Base-by-base conservation (phyloP, 768 basidiomycete species). In the Lactarius deliciosus region DNA sequence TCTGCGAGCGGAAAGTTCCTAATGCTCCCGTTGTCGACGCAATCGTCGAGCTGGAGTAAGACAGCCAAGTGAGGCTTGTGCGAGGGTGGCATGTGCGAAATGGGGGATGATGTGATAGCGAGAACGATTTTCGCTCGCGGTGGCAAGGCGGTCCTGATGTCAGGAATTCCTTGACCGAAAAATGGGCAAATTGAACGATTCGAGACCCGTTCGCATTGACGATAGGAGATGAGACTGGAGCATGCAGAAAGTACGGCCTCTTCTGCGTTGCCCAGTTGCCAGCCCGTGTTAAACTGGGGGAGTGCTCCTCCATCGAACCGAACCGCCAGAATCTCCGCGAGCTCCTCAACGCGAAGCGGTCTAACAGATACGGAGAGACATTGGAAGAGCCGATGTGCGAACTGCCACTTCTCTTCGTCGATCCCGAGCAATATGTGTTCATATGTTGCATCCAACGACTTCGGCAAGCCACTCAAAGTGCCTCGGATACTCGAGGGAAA, bases 71-170 rank as follows among this genome's bases (percentile, higher is more conserved):
- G 38, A 40, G 15, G 38, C 38, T 40, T 10, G 38, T 40, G 38
- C 38, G 5, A 40, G 15, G 13, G 13, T 45, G 15, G 59, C 10
- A n/a, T 47, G 43, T 4, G 59, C 43, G 3, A 20, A 30, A 7
- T 13, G 10, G 9, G 32, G 18, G 5, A 43, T 28, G 20, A 32
- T 47, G 28, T 60, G 28, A n/a, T 60, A 47, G 18, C n/a, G 20
- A 32, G 28, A 60, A 18, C 15, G 6, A 41, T 41, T 18, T 15
- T 18, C 41, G 16, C 41, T 18, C 18, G 41, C 41, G 18, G 18
- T 45, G n/a, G 41, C 16, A n/a, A 60, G 43, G 30, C 59, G 59
- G 38, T 60, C 59, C n/a, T n/a, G 59, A 47, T 5, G 43, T 47
- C 43, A 60, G n/a, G 18, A 34, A 47, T 22, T 60, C 43, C 20